A percentile compares a stretch with the other conserved stretches of the same genome.
These are phyloP conservation scores for Paracoccidioides lutzii DNA, from an alignment of 2,329 filamentous ascomycete genomes.

Conservation along the genomic window DNA sequence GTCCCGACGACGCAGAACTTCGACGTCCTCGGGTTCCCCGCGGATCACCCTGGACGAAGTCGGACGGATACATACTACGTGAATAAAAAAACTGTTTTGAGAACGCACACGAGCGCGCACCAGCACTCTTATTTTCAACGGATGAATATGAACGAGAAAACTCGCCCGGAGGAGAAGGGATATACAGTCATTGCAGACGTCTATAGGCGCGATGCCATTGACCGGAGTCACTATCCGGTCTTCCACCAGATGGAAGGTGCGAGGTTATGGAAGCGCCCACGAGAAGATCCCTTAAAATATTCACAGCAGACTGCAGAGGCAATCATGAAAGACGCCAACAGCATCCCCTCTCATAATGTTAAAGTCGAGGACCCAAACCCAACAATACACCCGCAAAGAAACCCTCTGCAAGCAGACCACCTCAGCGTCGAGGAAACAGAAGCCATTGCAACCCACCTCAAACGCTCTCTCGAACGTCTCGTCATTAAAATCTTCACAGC, in stretches of 20 bases:
- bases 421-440: constrained; percentile 67
- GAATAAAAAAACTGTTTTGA: constrained; percentile 67
- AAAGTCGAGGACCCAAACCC: constrained; percentile 75
- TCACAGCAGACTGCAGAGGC: constrained; percentile 38
- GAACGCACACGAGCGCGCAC: constrained; percentile 91
- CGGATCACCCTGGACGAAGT: constrained; percentile 75
- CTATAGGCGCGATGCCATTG: constrained; percentile 87
- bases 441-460: constrained; percentile 72
- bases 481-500: constrained; percentile 78
- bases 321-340: constrained; percentile 58
- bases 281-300: constrained; percentile 19
- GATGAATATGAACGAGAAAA: constrained; percentile 38
- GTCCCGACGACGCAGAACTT: constrained; percentile 84
- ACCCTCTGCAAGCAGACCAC: constrained; percentile 62
- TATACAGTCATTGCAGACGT: constrained; percentile 92
- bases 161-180: constrained; percentile 41
- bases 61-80: constrained; percentile 93
- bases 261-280: constrained; percentile 65
- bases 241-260: constrained; percentile 99
- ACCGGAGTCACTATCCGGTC: constrained; percentile 86
- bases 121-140: constrained; percentile 68
- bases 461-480: constrained; percentile 77
- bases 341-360: constrained; percentile 60
- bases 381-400: constrained; percentile 60
- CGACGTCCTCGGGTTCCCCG: constrained; percentile 84